A percentile compares a stretch with the other conserved stretches of the same genome.
phyloP scores from a whole-genome alignment of 768 basidiomycete genomes.

The Xerocomus spinulosus region DNA sequence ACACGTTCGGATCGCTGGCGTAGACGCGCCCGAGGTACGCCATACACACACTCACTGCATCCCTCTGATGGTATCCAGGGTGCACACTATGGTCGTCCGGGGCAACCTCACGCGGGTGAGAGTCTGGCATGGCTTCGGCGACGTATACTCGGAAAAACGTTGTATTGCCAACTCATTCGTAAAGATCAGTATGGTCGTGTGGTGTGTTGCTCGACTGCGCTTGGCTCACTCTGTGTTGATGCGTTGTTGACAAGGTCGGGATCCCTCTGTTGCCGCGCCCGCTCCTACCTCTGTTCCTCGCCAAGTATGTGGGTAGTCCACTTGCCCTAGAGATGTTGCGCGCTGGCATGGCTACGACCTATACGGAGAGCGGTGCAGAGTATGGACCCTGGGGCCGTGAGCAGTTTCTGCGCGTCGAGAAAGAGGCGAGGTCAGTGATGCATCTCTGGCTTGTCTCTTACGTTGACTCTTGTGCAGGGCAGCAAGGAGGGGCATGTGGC shows the following conservation, averaged over 20 bases:
- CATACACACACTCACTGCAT: too few species aligned
- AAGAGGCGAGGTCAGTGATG: conserved; percentile 53
- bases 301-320: conserved; percentile 37
- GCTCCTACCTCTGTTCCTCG: conserved; percentile 48
- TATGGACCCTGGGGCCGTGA: conserved; percentile 70
- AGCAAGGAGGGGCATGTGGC: conserved; percentile 75
- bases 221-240: neutral
- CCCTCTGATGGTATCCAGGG: conserved; percentile 38
- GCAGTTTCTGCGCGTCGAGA: conserved; percentile 56
- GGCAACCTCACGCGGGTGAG: conserved; percentile 72
- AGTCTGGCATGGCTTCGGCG: conserved; percentile 67
- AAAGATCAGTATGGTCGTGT: conserved; percentile 84
- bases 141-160: conserved; percentile 48
- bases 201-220: conserved; percentile 40
- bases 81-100: conserved; percentile 79
- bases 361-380: conserved; percentile 74
- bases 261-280: conserved; percentile 49
- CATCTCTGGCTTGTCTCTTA: neutral
- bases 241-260: conserved; percentile 50
- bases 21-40: conserved; percentile 87
- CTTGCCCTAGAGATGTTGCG: conserved; percentile 72
- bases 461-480: conserved; percentile 34
- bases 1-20: conserved; percentile 82
- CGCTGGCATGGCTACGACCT: conserved; percentile 71
- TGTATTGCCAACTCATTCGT: conserved; percentile 68